Base-by-base conservation (phyloP, 495 filamentous ascomycete species). In the Lasiosphaeria hispida region DNA sequence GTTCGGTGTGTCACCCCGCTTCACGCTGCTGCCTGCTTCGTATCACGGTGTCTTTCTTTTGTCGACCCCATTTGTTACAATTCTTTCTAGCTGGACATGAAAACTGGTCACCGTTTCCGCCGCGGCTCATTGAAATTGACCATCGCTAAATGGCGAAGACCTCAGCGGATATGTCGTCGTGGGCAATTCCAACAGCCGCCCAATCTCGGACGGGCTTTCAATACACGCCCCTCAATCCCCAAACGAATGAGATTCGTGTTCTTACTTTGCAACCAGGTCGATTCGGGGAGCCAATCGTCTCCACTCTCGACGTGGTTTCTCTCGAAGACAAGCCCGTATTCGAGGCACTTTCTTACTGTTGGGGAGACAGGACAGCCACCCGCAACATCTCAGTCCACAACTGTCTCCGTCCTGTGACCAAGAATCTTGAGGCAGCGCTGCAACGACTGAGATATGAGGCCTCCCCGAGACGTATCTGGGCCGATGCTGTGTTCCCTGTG, bases 401-500 rank as follows among this genome's bases (percentile, higher is more conserved):
- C n/a, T n/a, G n/a, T n/a, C n/a, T n/a, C n/a, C n/a, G n/a, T n/a
- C n/a, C n/a, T n/a, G n/a, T n/a, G n/a, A n/a, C n/a, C n/a, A n/a
- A n/a, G n/a, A n/a, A n/a, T n/a, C n/a, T n/a, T n/a, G n/a, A n/a
- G 42, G 14, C 9, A 2, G 42, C 42, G 9, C 14, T 44, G 42
- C 42, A 44, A 10, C 42, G 42, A 44, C 42, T 44, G 15, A 44
- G 42, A 44, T 3, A 44, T 17, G 42, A 44, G n/a, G 14, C 6
- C 4, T n/a, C 14, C 42, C 10, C 3, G 10, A n/a, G 42, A 10
- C 42, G n/a, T 7, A 8, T 44, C 42, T 44, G 42, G 42, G 42
- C n/a, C n/a, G 42, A 44, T 18, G 42, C 42, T 18, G 42, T 44
- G 42, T 44, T n/a, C n/a, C n/a, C n/a, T n/a, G n/a, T n/a, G n/a